Evolutionary conservation across 768 basidiomycete genomes (phyloP).

Genomic region (Leucocoprinus leucothites): DNA sequence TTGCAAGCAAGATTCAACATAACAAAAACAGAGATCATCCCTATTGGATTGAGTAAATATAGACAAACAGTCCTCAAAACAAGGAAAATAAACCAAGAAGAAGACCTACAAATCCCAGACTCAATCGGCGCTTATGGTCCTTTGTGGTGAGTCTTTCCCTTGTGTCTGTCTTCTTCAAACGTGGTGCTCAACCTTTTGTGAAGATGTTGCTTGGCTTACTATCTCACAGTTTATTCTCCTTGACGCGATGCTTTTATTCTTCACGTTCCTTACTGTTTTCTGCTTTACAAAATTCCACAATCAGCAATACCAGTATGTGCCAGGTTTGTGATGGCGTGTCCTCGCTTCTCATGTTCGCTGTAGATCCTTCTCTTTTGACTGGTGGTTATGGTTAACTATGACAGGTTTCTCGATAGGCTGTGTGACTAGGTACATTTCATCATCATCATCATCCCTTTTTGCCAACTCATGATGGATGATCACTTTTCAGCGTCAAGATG

Average conservation of each 20-base stretch:
- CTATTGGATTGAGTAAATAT: no score
- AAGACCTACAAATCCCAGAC: no score
- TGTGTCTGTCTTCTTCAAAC: not conserved
- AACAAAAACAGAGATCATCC: no score
- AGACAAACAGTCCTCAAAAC: no score
- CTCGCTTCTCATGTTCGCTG: constrained; percentile 7
- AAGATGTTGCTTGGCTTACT: constrained; percentile 94
- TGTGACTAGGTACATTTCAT: constrained; percentile 75
- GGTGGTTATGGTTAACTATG: constrained; percentile 95
- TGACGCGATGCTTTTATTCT: constrained; percentile 98
- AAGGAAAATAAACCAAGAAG: no score
- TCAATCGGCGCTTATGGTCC: constrained; percentile 91
- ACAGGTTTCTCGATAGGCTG: constrained; percentile 95
- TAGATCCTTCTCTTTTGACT: constrained; percentile 92
- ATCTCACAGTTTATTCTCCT: constrained; percentile 97
- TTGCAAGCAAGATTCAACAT: constrained; percentile 38
- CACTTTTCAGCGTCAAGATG: constrained; percentile 77
- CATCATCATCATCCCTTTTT: not conserved
- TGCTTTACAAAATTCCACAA: constrained; percentile 96
- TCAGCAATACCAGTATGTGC: constrained; percentile 84
- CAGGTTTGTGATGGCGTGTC: not conserved
- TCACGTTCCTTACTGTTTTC: constrained; percentile 96
- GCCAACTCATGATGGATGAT: not conserved
- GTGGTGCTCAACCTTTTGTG: not conserved
- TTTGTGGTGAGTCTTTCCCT: constrained; percentile 62